phyloP scores from a whole-genome alignment of 371 early-diverging fungal species.

The Paraphysoderma sedebokerense region DNA sequence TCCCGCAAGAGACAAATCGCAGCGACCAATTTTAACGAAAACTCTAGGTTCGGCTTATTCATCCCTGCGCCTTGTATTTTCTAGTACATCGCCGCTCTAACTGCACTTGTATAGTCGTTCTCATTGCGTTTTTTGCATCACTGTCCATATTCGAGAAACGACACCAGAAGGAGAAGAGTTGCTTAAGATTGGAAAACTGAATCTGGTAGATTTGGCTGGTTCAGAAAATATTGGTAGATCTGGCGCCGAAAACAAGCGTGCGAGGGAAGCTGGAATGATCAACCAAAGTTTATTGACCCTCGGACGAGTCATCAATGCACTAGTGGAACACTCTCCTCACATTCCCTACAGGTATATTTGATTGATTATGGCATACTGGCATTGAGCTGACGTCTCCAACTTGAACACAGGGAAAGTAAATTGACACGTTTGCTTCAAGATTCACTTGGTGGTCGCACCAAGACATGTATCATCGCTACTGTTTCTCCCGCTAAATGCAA shows the following conservation, averaged over 20 bases:
- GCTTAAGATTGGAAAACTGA: slow-evolving; percentile 74
- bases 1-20: slow-evolving; percentile 62
- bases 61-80: no score
- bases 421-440: slow-evolving; percentile 89
- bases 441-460: slow-evolving; percentile 83
- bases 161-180: slow-evolving; percentile 62
- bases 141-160: slow-evolving; percentile 61
- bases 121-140: slow-evolving; percentile 85
- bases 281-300: slow-evolving; percentile 79
- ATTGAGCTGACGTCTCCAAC: slow-evolving; percentile 8
- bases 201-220: slow-evolving; percentile 96
- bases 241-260: slow-evolving; percentile 70
- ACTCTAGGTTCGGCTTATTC: no score
- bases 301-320: slow-evolving; percentile 80
- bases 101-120: slow-evolving; percentile 59
- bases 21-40: slow-evolving; percentile 75
- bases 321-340: slow-evolving; percentile 61
- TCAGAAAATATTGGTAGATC: slow-evolving; percentile 85
- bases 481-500: slow-evolving; percentile 59
- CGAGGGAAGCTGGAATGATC: slow-evolving; percentile 82
- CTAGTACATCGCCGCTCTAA: no score
- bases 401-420: slow-evolving; percentile 58
- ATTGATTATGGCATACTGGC: slow-evolving; percentile 6
- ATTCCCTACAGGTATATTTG: slow-evolving; percentile 65
- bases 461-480: slow-evolving; percentile 91